Percentiles rank a stretch among this genome's conserved stretches.
These are phyloP conservation scores for Talaromyces sp. DNA, from an alignment of 2,329 filamentous ascomycete genomes.

Conservation along the genomic window DNA sequence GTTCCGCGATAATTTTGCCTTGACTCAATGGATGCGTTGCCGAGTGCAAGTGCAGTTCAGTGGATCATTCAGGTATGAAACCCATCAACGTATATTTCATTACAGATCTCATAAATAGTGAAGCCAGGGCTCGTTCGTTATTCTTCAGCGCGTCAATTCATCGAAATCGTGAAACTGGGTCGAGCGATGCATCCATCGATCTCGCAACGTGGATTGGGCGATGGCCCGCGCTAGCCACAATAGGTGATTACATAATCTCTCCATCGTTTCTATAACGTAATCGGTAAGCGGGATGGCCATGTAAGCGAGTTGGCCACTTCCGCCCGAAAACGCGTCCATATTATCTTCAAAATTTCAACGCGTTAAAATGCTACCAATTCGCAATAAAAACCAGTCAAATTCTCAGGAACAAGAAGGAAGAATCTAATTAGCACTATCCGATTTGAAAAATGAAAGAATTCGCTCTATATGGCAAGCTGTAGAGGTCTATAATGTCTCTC, in stretches of 20 bases:
- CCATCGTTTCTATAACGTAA: too few species aligned
- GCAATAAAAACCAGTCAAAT: too few species aligned
- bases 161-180: neutral
- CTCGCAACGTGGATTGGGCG: neutral
- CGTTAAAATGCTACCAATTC: too few species aligned
- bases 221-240: neutral
- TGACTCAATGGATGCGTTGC: neutral
- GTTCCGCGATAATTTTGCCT: neutral
- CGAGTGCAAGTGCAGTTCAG: neutral
- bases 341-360: neutral
- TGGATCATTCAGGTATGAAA: neutral
- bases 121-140: neutral
- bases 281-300: too few species aligned
- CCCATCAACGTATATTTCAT: neutral
- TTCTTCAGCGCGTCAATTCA: neutral
- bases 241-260: neutral
- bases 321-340: too few species aligned
- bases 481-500: too few species aligned
- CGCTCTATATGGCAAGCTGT: too few species aligned
- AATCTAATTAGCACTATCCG: too few species aligned
- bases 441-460: too few species aligned
- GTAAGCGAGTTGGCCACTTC: too few species aligned
- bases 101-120: neutral
- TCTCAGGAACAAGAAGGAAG: too few species aligned
- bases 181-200: neutral